Evolutionary conservation across 306 rosid species (phyloP), one percentile per base, ranked within the genome.

Genomic region (Biancaea sappan): DNA sequence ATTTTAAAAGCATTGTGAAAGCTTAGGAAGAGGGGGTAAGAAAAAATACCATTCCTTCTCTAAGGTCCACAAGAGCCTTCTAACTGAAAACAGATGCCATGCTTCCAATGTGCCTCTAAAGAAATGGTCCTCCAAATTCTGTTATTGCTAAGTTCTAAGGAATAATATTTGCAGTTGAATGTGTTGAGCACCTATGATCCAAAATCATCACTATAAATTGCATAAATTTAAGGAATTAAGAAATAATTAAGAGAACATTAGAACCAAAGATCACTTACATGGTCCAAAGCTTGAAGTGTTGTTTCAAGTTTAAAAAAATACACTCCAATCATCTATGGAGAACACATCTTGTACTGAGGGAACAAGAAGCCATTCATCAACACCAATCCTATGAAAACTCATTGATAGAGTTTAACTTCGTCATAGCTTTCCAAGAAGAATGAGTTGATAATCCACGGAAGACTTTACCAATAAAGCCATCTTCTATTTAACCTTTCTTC

Each of bases 41-140:
- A n/a, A n/a, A n/a, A 32, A 72, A 81, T 77, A 92, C 99, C 92
- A 92, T 94, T 88, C 84, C 81, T 79, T 90, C 87, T 83, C 99
- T 90, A 51, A 94, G 97, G 84, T 94, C 96, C 35, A 94, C 96
- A n/a, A 94, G 99, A 77, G 99, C 99, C 87, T 87, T 94, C 78
- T 84, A 88, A 77, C 99, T 88, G 66, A 96, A 96, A 65, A 94
- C 51, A 60, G 88, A 87, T 41, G 99, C 99, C 99, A 94, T 92
- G 89, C 99, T 90, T 69, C 99, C 99, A 6, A 94, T 82, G 76
- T 92, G 97, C 89, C 57, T 88, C 91, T 90, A 92, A 62, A 88
- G 96, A 86, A 94, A 94, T 35, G 85, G 97, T 4, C 81, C 80
- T 48, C 91, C 96, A 4, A 83, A 77, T 1, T 84, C 89, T 6